Percentiles rank a stretch among this genome's conserved stretches.
Conservation (phyloP, 768 basidiomycete genomes). For the Glaciozyma antarctica region DNA sequence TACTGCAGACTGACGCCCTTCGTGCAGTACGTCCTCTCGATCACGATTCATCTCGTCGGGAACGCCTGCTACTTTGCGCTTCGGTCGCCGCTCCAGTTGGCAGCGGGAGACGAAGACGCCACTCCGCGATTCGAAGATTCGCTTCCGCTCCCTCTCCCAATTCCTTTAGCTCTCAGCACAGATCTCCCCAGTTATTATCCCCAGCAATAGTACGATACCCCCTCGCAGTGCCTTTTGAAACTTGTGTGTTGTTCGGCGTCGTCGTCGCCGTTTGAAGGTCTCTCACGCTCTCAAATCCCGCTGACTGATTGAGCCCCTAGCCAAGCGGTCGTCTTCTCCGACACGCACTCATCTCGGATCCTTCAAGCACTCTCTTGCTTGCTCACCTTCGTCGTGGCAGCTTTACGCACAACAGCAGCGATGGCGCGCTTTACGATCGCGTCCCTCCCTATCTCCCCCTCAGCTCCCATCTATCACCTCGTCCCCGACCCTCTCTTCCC, state of each 20-base stretch:
- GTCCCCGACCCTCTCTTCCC: slow-evolving; percentile 26
- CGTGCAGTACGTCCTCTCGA: neutral
- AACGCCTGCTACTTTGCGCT: neutral
- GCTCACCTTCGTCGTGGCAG: too few species aligned
- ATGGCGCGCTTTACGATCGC: neutral
- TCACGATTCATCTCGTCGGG: neutral
- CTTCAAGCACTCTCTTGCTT: too few species aligned
- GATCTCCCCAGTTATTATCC: too few species aligned
- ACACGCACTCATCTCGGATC: too few species aligned
- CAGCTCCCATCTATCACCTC: slow-evolving; percentile 1
- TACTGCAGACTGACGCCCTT: neutral
- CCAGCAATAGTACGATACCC: too few species aligned
- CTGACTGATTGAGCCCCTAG: too few species aligned
- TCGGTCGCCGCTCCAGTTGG: neutral
- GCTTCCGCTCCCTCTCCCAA: neutral
- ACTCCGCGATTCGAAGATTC: neutral
- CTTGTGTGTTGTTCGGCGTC: too few species aligned
- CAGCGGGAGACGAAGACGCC: neutral
- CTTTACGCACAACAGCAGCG: neutral
- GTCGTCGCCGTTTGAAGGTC: too few species aligned
- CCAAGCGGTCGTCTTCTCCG: too few species aligned
- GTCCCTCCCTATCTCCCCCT: slow-evolving; percentile 17
- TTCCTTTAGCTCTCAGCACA: too few species aligned
- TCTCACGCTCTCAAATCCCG: too few species aligned
- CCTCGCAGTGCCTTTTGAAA: too few species aligned